Conservation (phyloP, 2,329 filamentous ascomycete genomes). For the Seiridium cupressi region DNA sequence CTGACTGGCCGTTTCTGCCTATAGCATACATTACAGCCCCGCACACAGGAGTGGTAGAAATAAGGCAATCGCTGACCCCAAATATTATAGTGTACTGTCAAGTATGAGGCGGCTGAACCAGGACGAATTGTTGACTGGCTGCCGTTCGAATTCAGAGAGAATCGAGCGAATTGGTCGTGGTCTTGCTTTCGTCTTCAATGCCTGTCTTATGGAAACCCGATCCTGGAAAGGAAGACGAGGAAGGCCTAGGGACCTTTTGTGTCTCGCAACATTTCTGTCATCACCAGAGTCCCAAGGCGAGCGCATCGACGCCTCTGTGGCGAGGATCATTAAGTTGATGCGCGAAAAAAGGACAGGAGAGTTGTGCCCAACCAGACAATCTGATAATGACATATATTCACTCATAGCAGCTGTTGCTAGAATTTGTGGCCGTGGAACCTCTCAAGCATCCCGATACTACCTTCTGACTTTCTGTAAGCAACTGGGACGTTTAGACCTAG, state of each 20-base stretch:
- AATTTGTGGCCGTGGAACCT: conserved; percentile 24
- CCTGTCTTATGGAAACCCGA: conserved; percentile 4
- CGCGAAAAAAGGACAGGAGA: background rate
- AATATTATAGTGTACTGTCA: conserved; percentile 23
- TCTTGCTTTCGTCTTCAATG: conserved; percentile 11
- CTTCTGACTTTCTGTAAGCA: conserved; percentile 34
- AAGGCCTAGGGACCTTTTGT: conserved; percentile 1
- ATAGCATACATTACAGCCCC: too few species aligned
- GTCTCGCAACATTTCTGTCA: conserved; percentile 9
- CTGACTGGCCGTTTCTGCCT: too few species aligned
- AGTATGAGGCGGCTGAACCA: conserved; percentile 26
- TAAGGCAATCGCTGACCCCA: too few species aligned
- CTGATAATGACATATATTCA: conserved; percentile 21
- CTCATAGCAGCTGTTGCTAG: conserved; percentile 27
- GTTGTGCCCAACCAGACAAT: background rate
- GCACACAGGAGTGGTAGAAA: too few species aligned
- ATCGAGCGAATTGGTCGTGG: conserved; percentile 19
- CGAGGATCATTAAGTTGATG: background rate
- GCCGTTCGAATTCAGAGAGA: conserved; percentile 15
- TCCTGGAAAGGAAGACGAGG: conserved; percentile 4
- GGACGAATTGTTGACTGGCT: conserved; percentile 14
- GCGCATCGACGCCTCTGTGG: background rate
- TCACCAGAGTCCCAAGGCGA: background rate
- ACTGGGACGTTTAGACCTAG: conserved; percentile 33
- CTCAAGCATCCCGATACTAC: conserved; percentile 23